Percentiles rank a stretch among this genome's conserved stretches.
phyloP scores from a whole-genome alignment of 163 green algal species.

The Dunaliella salina region DNA sequence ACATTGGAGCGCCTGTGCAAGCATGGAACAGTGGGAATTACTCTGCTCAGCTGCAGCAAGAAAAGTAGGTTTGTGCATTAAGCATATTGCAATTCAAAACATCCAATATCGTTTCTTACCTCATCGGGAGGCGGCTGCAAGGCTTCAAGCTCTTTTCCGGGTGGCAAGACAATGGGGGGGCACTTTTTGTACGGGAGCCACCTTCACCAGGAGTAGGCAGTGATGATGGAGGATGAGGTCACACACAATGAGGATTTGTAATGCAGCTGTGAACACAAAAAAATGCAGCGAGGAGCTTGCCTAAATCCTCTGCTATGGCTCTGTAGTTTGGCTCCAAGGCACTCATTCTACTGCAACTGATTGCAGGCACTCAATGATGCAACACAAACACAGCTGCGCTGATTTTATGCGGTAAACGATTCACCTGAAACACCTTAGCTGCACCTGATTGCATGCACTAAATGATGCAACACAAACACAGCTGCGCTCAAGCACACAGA shows the following conservation, averaged over 20 bases:
- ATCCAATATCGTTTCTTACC: too few species aligned
- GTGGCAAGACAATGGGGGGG: background rate
- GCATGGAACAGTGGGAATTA: too few species aligned
- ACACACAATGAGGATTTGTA: too few species aligned
- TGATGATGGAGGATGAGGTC: too few species aligned
- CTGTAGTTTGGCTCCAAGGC: too few species aligned
- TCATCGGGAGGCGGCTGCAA: background rate
- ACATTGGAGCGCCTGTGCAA: too few species aligned
- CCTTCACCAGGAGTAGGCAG: background rate
- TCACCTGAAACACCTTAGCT: too few species aligned
- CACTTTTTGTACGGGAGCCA: background rate
- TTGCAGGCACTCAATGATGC: background rate
- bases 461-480: background rate
- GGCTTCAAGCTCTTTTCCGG: background rate
- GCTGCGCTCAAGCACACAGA: background rate
- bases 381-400: background rate
- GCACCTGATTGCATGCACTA: background rate
- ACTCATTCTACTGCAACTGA: background rate
- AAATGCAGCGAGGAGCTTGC: background rate
- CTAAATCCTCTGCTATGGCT: too few species aligned
- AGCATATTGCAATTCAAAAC: too few species aligned
- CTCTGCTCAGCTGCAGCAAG: too few species aligned
- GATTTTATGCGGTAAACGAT: too few species aligned
- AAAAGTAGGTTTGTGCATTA: too few species aligned
- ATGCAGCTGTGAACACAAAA: background rate